These are phyloP conservation scores for Ceratocystis smalleyi DNA, from an alignment of 2,329 filamentous ascomycete genomes.

Conservation along the genomic window DNA sequence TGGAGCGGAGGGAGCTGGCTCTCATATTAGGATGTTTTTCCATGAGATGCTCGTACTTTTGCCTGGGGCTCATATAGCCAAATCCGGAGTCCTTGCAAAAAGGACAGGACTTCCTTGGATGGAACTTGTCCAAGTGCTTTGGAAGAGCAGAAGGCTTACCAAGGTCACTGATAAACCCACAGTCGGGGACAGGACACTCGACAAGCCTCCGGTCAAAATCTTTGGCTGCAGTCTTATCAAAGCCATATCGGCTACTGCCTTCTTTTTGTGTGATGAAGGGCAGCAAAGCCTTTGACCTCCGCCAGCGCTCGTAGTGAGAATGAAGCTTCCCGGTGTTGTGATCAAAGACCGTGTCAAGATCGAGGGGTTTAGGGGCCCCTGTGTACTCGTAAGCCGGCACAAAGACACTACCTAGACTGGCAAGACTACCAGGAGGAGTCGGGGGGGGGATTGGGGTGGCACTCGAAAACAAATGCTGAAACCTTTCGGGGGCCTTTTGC, in stretches of 20 bases:
- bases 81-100: conserved; percentile 4
- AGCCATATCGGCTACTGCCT: neutral
- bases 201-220: neutral
- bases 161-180: conserved; percentile 7
- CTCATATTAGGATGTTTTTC: neutral
- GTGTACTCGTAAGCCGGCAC: conserved; percentile 6
- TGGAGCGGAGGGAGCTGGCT: neutral
- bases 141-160: neutral
- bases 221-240: neutral
- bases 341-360: conserved; percentile 5
- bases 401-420: neutral
- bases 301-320: conserved; percentile 7
- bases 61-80: conserved; percentile 1
- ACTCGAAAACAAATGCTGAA: neutral
- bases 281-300: neutral
- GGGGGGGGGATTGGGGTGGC: neutral
- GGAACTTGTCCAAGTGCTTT: conserved; percentile 8
- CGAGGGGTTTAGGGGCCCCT: neutral
- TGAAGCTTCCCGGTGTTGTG: conserved; percentile 6
- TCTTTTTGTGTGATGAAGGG: neutral
- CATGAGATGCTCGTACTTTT: conserved; percentile 1
- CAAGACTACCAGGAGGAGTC: neutral
- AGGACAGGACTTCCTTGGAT: conserved; percentile 3
- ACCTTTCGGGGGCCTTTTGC: neutral
- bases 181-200: conserved; percentile 11